phyloP scores from a whole-genome alignment of 2,329 filamentous ascomycete genomes.

The Colletotrichum tropicale region DNA sequence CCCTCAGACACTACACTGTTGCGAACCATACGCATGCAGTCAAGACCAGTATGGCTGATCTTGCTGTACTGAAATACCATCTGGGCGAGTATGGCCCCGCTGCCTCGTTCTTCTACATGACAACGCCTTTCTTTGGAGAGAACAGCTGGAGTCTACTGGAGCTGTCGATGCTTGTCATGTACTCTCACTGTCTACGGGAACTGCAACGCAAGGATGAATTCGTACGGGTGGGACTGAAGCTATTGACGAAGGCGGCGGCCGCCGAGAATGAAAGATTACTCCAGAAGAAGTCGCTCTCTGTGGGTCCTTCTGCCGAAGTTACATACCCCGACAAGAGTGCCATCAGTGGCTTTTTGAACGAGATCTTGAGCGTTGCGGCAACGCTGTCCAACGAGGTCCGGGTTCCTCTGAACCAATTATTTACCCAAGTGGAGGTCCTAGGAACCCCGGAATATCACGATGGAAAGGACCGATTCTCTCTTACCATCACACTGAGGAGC shows the following conservation, averaged over 20 bases:
- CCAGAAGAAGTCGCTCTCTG: constrained; percentile 34
- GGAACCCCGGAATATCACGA: constrained; percentile 72
- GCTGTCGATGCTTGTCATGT: constrained; percentile 83
- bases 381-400: constrained; percentile 62
- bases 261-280: constrained; percentile 55
- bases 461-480: constrained; percentile 74
- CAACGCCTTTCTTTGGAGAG: constrained; percentile 80
- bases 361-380: constrained; percentile 50
- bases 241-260: constrained; percentile 71
- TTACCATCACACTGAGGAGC: constrained; percentile 72
- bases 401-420: constrained; percentile 75
- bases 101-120: constrained; percentile 76
- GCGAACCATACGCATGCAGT: constrained; percentile 80
- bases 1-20: constrained; percentile 81
- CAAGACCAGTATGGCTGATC: constrained; percentile 79
- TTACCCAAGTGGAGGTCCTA: constrained; percentile 71
- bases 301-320: constrained; percentile 19
- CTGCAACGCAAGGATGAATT: constrained; percentile 81
- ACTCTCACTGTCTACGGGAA: constrained; percentile 80
- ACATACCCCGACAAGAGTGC: constrained; percentile 35
- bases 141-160: constrained; percentile 82
- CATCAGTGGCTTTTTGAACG: constrained; percentile 52
- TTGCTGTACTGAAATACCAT: constrained; percentile 83
- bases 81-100: constrained; percentile 76
- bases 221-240: constrained; percentile 73